Conservation (phyloP, 2,329 filamentous ascomycete species). For the Clathrospora elynae region DNA sequence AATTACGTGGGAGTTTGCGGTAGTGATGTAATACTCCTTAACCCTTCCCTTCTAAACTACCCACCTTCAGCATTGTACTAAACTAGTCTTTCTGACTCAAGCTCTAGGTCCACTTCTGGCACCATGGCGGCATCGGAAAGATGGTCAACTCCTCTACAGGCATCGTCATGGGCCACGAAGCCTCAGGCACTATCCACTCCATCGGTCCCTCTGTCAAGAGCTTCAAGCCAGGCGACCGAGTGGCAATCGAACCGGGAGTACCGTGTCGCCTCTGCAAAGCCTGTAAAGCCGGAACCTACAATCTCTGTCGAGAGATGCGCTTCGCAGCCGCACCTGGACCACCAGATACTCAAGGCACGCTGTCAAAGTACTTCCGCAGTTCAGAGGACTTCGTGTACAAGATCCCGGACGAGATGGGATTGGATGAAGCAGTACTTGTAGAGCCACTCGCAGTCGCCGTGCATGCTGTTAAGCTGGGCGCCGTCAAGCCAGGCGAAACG, state of each 20-base stretch:
- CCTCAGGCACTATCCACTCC: slow-evolving; percentile 78
- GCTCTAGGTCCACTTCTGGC: slow-evolving; percentile 82
- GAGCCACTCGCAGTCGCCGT: slow-evolving; percentile 88
- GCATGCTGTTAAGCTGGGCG: slow-evolving; percentile 80
- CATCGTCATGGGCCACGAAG: slow-evolving; percentile 92
- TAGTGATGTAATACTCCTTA: slow-evolving; percentile 32
- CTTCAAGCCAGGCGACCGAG: slow-evolving; percentile 81
- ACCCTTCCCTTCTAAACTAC: neutral
- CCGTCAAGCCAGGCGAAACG: slow-evolving; percentile 79
- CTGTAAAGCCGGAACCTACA: slow-evolving; percentile 88
- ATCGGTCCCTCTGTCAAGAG: slow-evolving; percentile 75
- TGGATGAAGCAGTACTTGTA: slow-evolving; percentile 83
- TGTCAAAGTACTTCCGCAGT: slow-evolving; percentile 88
- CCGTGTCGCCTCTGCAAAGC: slow-evolving; percentile 87
- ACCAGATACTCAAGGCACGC: slow-evolving; percentile 65
- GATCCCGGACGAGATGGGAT: slow-evolving; percentile 79
- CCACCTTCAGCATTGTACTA: too few species aligned
- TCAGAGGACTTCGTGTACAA: slow-evolving; percentile 92
- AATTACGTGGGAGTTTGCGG: slow-evolving; percentile 54
- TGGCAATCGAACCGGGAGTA: slow-evolving; percentile 89
- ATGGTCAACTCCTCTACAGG: slow-evolving; percentile 76
- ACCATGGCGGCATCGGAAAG: slow-evolving; percentile 88
- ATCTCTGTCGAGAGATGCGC: slow-evolving; percentile 81
- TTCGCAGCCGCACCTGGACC: slow-evolving; percentile 92
- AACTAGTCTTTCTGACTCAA: neutral